A percentile compares a stretch with the other conserved stretches of the same genome.
Conservation (phyloP, 805 yeast genomes). For the Myxozyma sirexii region DNA sequence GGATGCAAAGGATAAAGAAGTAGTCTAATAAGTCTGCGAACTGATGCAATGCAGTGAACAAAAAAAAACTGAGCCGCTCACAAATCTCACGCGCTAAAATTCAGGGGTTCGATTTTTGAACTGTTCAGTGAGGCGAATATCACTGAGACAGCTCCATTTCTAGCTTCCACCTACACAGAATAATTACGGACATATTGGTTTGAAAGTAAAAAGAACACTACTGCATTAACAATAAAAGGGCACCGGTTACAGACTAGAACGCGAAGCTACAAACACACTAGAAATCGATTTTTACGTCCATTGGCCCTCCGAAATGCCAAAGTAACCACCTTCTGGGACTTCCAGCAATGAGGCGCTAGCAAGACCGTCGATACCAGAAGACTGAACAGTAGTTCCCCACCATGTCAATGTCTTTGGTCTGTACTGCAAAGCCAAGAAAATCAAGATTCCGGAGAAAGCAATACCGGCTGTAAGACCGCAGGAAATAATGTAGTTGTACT, state of each 20-base stretch:
- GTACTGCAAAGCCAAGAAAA: constrained; percentile 55
- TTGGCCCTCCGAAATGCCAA: constrained; percentile 15
- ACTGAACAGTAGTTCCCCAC: constrained; percentile 61
- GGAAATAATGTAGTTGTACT: constrained; percentile 66
- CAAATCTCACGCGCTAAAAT: not conserved
- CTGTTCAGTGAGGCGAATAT: too few species aligned
- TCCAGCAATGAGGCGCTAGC: not conserved
- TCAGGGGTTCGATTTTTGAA: too few species aligned
- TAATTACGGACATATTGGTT: too few species aligned
- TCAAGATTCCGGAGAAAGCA: constrained; percentile 61
- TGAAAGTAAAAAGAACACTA: too few species aligned
- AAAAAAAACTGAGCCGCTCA: not conserved
- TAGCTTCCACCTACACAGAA: too few species aligned
- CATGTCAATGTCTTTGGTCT: constrained; percentile 49
- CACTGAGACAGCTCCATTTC: too few species aligned
- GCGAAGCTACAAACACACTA: too few species aligned
- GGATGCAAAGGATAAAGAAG: too few species aligned
- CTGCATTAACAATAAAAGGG: too few species aligned
- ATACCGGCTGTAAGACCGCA: constrained; percentile 69
- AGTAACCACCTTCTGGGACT: constrained; percentile 17
- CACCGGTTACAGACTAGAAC: too few species aligned
- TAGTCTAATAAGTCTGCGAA: too few species aligned
- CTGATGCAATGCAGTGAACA: not conserved
- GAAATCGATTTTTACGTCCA: too few species aligned
- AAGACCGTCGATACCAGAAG: constrained; percentile 20